Evolutionary conservation across 495 filamentous ascomycete species (phyloP), one percentile per base, ranked within the genome.

Genomic region (Xylaria nigripes): DNA sequence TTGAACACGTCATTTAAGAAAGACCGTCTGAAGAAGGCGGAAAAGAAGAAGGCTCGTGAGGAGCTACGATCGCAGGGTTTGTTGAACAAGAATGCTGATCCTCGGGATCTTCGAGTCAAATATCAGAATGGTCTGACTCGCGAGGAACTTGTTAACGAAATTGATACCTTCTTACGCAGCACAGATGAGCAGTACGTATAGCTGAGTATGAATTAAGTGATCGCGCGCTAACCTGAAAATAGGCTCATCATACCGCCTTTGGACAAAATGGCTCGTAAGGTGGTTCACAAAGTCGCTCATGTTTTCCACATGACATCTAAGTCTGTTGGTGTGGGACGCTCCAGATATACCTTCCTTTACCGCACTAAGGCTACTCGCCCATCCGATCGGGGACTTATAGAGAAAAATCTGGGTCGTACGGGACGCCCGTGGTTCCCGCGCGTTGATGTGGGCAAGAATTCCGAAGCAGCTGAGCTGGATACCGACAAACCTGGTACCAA

Each of bases 241-340:
- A 95, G 90, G 47, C 74, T 91, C 12, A 68, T 84, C 18, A 72
- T 98, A 10, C 90, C 93, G 5, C 89, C 92, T 2, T 92, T 98
- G 81, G 81, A 84, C 24, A 90, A 87, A 57, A 67, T 77, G 2
- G 77, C 81, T 29, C 87, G 93, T 50, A 90, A 86, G 62, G 65
- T 78, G 10, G 76, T 96, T 12, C 93, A 98, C 63, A 75, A 86
- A 29, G 60, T 95, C 29, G 88, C 87, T 4, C 76, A 76, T 58
- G 70, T 73, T 15, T 77, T 96, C 59, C 77, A 78, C 12, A 70
- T 97, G 50, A 94, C 87, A 56, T 95, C 90, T 2, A 86, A 91
- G 61, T 96, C 91, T 1, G 73, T 75, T 10, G 93, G 93, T n/a
- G 73, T 73, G 18, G 90, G 84, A 8, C 73, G 72, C n/a, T 73